These are phyloP conservation scores for Debaryomyces fabryi DNA, from an alignment of 1,139 yeast genomes.

Conservation along the genomic window DNA sequence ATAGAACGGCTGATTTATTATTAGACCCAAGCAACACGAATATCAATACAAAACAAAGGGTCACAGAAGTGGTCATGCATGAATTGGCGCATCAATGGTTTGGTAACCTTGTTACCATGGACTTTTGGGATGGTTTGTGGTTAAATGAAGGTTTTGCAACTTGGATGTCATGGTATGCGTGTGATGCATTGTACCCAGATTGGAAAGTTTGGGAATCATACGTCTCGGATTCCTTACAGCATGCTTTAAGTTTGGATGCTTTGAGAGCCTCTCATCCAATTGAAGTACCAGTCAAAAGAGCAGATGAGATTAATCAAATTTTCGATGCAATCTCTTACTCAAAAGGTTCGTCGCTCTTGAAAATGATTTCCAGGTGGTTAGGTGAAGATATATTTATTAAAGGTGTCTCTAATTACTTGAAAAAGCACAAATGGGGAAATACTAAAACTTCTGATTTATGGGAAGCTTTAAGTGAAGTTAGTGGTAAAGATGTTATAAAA, in stretches of 20 bases:
- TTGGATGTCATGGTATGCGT: conserved; percentile 83
- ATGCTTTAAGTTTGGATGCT: conserved; percentile 71
- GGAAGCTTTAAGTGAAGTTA: conserved; percentile 73
- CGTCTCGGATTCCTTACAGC: conserved; percentile 68
- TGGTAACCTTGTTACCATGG: conserved; percentile 90
- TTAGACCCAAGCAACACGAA: conserved; percentile 50
- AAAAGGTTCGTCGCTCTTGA: conserved; percentile 79
- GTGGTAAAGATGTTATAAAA: conserved; percentile 73
- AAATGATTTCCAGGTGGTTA: conserved; percentile 74
- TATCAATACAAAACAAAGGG: conserved; percentile 61
- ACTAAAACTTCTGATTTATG: conserved; percentile 83
- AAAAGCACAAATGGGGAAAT: conserved; percentile 76
- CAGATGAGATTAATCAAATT: conserved; percentile 81
- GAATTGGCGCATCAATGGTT: conserved; percentile 95
- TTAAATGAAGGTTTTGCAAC: conserved; percentile 89
- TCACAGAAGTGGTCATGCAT: conserved; percentile 86
- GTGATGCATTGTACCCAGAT: conserved; percentile 76
- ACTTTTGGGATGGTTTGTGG: conserved; percentile 95
- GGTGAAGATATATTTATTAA: conserved; percentile 70
- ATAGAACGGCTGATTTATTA: conserved; percentile 56
- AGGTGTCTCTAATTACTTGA: conserved; percentile 76
- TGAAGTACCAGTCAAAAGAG: conserved; percentile 79
- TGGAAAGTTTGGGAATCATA: conserved; percentile 85
- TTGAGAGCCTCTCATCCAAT: conserved; percentile 81
- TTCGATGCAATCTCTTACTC: conserved; percentile 84